A percentile compares a stretch with the other conserved stretches of the same genome.
Evolutionary conservation across 2,329 filamentous ascomycete species (phyloP).

Genomic region (Alternaria arborescens): DNA sequence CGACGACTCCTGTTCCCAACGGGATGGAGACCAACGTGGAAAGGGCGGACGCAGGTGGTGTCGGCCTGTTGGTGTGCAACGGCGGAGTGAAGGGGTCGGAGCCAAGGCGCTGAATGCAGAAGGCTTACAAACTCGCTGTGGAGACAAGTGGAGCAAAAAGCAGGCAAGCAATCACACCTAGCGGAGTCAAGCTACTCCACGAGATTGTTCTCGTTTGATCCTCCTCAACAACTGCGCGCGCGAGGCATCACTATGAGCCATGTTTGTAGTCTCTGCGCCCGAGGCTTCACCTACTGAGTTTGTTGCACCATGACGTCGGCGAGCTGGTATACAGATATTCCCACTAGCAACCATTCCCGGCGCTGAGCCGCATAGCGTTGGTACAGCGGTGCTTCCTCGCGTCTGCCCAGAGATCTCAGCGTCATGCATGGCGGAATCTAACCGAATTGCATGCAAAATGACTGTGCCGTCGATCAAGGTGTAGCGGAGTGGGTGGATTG

Average conservation of each 20-base stretch:
- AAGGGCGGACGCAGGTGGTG: background rate
- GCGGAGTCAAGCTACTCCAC: constrained; percentile 2
- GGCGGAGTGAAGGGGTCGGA: background rate
- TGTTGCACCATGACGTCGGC: background rate
- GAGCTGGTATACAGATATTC: background rate
- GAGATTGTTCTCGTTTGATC: background rate
- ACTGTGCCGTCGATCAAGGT: background rate
- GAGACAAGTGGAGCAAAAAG: constrained; percentile 2
- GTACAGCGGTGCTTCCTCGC: background rate
- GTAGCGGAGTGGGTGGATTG: constrained; percentile 9
- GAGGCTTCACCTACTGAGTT: background rate
- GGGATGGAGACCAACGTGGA: background rate
- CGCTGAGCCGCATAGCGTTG: background rate
- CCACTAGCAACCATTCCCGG: background rate
- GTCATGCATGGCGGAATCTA: constrained; percentile 8
- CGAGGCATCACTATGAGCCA: background rate
- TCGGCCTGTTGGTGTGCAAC: constrained; percentile 3
- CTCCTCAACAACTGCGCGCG: background rate
- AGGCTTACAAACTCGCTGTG: background rate
- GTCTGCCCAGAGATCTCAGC: background rate
- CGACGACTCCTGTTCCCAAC: background rate
- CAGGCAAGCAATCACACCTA: constrained; percentile 1
- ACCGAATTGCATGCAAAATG: background rate
- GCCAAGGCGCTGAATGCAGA: constrained; percentile 1
- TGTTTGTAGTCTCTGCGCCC: background rate